Conservation (phyloP, 768 basidiomycete species). For the Russula sp. region DNA sequence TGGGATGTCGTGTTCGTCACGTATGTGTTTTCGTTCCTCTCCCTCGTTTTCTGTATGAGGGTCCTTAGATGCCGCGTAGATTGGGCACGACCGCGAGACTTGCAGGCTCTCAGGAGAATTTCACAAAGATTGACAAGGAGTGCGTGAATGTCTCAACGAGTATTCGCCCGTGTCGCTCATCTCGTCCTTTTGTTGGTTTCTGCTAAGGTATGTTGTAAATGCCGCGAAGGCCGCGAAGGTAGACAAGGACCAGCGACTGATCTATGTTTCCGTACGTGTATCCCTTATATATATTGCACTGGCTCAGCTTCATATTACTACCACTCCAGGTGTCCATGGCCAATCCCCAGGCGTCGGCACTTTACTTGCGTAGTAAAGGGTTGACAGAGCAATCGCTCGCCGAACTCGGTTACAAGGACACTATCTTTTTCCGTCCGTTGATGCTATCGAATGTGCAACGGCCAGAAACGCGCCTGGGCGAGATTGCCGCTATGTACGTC, state of each 20-base stretch:
- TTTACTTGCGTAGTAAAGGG: conserved; percentile 65
- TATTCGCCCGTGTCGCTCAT: background rate
- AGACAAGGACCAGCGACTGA: conserved; percentile 48
- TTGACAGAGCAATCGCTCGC: conserved; percentile 66
- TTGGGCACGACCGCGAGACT: conserved; percentile 57
- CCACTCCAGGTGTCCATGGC: conserved; percentile 42
- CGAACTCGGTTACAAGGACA: conserved; percentile 60
- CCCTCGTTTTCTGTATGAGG: background rate
- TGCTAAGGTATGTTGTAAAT: conserved; percentile 60
- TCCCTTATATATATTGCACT: conserved; percentile 17
- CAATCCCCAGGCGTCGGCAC: conserved; percentile 41
- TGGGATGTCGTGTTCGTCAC: conserved; percentile 78
- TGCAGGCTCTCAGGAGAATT: conserved; percentile 60
- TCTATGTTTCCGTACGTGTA: conserved; percentile 62
- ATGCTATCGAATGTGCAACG: conserved; percentile 31
- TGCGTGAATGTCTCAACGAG: conserved; percentile 28
- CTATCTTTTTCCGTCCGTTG: conserved; percentile 63
- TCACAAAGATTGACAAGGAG: conserved; percentile 76
- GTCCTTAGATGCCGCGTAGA: conserved; percentile 27
- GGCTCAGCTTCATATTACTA: background rate
- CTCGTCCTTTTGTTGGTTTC: background rate
- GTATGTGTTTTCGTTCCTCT: conserved; percentile 31
- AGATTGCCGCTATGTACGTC: conserved; percentile 3
- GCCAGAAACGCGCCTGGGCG: background rate
- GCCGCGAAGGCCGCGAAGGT: conserved; percentile 54